Evolutionary conservation across 1,139 yeast genomes (phyloP).

Genomic region (Petasospora rhodanensis): DNA sequence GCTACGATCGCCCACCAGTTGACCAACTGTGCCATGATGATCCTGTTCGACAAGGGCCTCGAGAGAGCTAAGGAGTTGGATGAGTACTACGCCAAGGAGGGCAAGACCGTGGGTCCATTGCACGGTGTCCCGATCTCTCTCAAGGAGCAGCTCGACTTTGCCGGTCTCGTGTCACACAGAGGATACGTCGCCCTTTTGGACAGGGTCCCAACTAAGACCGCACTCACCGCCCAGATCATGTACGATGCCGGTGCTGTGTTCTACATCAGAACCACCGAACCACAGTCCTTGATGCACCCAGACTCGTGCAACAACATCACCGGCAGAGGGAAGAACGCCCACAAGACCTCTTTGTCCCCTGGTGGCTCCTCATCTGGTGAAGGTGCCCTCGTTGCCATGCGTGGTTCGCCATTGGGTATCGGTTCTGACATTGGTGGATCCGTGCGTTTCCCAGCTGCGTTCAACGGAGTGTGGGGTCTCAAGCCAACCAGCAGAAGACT

Average conservation of each 20-base stretch:
- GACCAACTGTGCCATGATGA: slow-evolving; percentile 56
- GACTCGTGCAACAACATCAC: slow-evolving; percentile 46
- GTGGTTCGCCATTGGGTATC: slow-evolving; percentile 62
- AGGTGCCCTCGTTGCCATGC: slow-evolving; percentile 62
- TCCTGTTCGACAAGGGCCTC: slow-evolving; percentile 53
- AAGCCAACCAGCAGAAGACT: slow-evolving; percentile 66
- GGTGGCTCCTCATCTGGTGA: slow-evolving; percentile 82
- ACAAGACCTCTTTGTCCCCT: slow-evolving; percentile 46
- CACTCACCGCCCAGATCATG: slow-evolving; percentile 47
- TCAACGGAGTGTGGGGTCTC: slow-evolving; percentile 60
- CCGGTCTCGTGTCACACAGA: slow-evolving; percentile 56
- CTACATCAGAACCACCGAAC: slow-evolving; percentile 49
- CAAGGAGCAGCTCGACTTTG: slow-evolving; percentile 65
- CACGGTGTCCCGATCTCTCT: slow-evolving; percentile 79
- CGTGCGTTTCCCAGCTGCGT: slow-evolving; percentile 73
- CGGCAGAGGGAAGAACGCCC: slow-evolving; percentile 52
- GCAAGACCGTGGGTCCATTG: slow-evolving; percentile 65
- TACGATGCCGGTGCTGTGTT: slow-evolving; percentile 66
- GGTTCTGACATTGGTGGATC: slow-evolving; percentile 83
- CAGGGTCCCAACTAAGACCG: slow-evolving; percentile 45
- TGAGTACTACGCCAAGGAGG: slow-evolving; percentile 43
- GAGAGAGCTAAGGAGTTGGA: slow-evolving; percentile 52
- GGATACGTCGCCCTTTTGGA: slow-evolving; percentile 55
- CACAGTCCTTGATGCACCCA: slow-evolving; percentile 54
- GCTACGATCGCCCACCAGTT: slow-evolving; percentile 41